Evolutionary conservation across 2,329 filamentous ascomycete species (phyloP).

Genomic region (Cercospora sp.): DNA sequence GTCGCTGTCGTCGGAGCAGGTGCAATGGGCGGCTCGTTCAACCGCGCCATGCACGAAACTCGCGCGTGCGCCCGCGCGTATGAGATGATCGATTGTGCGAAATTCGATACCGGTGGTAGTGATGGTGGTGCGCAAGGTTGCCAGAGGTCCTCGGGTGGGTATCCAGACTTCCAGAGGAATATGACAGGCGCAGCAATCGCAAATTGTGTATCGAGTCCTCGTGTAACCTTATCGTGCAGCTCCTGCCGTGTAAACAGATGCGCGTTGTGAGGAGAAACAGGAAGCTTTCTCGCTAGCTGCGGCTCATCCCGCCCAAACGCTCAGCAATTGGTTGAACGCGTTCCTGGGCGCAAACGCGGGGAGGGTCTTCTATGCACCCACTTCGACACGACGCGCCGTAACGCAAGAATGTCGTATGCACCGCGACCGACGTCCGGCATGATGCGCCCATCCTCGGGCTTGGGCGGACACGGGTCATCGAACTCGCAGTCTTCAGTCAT

Average conservation of each 20-base stretch:
- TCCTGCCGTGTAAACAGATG: slow-evolving; percentile 4
- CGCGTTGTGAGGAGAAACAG: slow-evolving; percentile 9
- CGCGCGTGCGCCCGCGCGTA: slow-evolving; percentile 8
- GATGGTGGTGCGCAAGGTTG: background rate
- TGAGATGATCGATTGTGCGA: background rate
- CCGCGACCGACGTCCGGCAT: slow-evolving; percentile 38
- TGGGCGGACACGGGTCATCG: slow-evolving; percentile 29
- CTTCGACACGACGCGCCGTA: background rate
- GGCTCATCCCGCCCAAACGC: background rate
- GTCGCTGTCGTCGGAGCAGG: slow-evolving; percentile 37
- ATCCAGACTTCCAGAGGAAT: background rate
- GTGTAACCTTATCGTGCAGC: slow-evolving; percentile 6
- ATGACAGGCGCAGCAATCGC: background rate
- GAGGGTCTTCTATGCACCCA: background rate
- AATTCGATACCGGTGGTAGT: background rate
- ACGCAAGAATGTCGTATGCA: slow-evolving; percentile 41
- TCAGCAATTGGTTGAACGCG: background rate
- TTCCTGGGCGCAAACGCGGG: background rate
- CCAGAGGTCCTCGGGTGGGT: background rate
- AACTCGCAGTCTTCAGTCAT: slow-evolving; percentile 65
- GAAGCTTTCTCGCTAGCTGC: slow-evolving; percentile 4
- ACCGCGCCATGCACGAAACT: slow-evolving; percentile 65
- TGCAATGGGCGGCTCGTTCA: slow-evolving; percentile 70
- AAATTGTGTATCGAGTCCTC: slow-evolving; percentile 1
- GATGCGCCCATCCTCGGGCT: slow-evolving; percentile 53